Conservation (phyloP, 306 rosid genomes). For the Gastrolobium bilobum region DNA sequence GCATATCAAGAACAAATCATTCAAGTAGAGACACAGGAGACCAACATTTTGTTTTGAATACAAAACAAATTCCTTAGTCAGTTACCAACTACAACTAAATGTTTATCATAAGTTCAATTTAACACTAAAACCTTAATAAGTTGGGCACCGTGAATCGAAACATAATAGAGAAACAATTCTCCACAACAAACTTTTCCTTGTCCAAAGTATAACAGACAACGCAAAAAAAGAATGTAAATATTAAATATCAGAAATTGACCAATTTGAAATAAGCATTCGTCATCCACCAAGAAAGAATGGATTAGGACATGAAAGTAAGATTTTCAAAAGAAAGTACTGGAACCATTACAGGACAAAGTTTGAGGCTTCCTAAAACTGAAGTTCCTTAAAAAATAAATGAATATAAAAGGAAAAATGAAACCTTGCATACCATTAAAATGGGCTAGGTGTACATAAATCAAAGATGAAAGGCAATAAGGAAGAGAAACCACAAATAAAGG, state of each 20-base stretch:
- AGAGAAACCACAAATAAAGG: conserved; percentile 25
- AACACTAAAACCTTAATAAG: conserved; percentile 41
- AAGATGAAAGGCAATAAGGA: conserved; percentile 2
- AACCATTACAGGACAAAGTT: conserved; percentile 14
- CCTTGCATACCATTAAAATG: conserved; percentile 18
- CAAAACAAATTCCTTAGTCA: conserved; percentile 18
- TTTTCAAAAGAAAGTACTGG: not conserved
- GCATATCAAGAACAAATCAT: conserved; percentile 42
- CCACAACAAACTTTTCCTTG: conserved; percentile 35
- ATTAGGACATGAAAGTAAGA: conserved; percentile 18
- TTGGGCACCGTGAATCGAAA: not conserved
- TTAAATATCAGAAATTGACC: not conserved
- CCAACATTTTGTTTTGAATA: conserved; percentile 21
- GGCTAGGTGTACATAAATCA: not conserved
- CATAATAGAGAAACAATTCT: conserved; percentile 21
- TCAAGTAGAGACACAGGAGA: conserved; percentile 34
- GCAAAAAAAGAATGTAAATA: conserved; percentile 19
- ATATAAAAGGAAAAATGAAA: conserved; percentile 19
- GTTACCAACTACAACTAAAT: conserved; percentile 34
- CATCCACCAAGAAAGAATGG: conserved; percentile 16
- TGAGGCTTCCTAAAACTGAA: conserved; percentile 16
- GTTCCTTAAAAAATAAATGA: conserved; percentile 3
- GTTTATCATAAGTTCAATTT: conserved; percentile 37
- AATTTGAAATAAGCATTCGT: not conserved
- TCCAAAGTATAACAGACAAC: not conserved